Evolutionary conservation across 768 basidiomycete genomes (phyloP).

Genomic region (Rhizopogon rudus): DNA sequence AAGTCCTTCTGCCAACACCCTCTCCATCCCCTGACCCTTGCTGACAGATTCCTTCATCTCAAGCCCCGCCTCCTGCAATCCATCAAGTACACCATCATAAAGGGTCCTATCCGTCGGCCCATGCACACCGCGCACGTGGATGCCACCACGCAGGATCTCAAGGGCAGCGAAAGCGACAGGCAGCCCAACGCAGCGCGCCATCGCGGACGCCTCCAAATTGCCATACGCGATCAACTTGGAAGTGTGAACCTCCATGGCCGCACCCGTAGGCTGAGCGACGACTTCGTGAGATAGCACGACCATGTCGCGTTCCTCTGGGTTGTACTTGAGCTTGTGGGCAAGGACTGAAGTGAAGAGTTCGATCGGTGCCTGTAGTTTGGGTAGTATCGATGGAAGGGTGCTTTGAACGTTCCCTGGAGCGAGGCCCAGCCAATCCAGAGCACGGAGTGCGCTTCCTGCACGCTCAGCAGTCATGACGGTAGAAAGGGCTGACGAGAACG

Average conservation of each 20-base stretch:
- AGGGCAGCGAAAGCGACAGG: constrained; percentile 83
- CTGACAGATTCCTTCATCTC: constrained; percentile 33
- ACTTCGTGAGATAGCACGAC: constrained; percentile 86
- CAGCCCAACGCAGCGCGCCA: constrained; percentile 87
- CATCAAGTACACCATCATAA: constrained; percentile 56
- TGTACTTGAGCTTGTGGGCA: constrained; percentile 66
- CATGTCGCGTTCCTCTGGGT: constrained; percentile 72
- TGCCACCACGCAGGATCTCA: constrained; percentile 59
- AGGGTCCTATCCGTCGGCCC: constrained; percentile 61
- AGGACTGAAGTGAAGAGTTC: constrained; percentile 75
- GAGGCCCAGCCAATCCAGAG: constrained; percentile 40
- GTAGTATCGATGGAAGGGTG: constrained; percentile 26
- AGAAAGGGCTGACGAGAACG: constrained; percentile 30
- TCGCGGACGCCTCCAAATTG: constrained; percentile 58
- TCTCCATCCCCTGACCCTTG: constrained; percentile 45
- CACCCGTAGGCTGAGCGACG: constrained; percentile 33
- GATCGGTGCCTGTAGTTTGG: constrained; percentile 53
- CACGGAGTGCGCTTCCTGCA: constrained; percentile 26
- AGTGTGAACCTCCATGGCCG: constrained; percentile 50
- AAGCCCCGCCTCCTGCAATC: constrained; percentile 46
- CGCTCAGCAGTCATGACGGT: constrained; percentile 11
- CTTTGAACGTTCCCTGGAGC: not conserved
- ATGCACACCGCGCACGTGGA: constrained; percentile 52
- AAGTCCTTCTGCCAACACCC: constrained; percentile 22
- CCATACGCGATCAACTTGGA: constrained; percentile 67